Percentiles rank a stretch among this genome's conserved stretches.
phyloP scores from a whole-genome alignment of 163 green algal genomes.

The Scenedesmus sp. region DNA sequence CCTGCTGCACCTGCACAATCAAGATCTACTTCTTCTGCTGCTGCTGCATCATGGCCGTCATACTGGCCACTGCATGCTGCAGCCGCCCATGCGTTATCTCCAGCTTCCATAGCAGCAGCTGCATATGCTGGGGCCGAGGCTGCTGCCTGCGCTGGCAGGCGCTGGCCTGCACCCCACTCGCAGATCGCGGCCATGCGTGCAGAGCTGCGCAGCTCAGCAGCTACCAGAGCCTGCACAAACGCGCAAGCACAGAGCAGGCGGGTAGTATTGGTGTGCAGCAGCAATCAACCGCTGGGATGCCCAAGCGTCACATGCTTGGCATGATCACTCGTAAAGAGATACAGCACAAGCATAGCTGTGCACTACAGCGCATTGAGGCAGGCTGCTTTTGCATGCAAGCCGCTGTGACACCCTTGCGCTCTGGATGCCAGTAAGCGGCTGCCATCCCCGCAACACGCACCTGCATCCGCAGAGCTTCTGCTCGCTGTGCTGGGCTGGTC shows the following conservation, averaged over 20 bases:
- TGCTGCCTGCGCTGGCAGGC: neutral
- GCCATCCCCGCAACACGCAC: conserved; percentile 5
- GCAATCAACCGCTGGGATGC: neutral
- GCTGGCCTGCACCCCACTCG: conserved; percentile 7
- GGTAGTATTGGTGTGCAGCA: neutral
- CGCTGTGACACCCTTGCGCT: neutral
- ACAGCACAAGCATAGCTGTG: too few relatives aligned
- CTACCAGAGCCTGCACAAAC: conserved; percentile 9
- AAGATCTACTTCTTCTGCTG: neutral
- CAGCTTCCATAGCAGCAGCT: neutral
- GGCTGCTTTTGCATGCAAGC: neutral
- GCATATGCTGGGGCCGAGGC: neutral
- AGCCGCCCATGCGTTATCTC: neutral
- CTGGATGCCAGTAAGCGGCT: neutral
- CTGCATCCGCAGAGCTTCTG: conserved; percentile 35
- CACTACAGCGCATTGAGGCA: neutral
- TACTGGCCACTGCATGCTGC: neutral
- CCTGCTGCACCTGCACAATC: neutral
- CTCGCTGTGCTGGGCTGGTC: conserved; percentile 57
- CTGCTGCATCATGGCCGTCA: neutral
- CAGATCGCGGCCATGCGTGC: conserved; percentile 52
- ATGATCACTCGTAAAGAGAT: too few relatives aligned
- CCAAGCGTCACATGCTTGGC: too few relatives aligned
- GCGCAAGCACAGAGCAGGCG: neutral
- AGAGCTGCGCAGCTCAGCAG: conserved; percentile 46